Percentiles rank a stretch among this genome's conserved stretches.
Conservation (phyloP, 306 rosid genomes). For the Pyrus pyrifolia region DNA sequence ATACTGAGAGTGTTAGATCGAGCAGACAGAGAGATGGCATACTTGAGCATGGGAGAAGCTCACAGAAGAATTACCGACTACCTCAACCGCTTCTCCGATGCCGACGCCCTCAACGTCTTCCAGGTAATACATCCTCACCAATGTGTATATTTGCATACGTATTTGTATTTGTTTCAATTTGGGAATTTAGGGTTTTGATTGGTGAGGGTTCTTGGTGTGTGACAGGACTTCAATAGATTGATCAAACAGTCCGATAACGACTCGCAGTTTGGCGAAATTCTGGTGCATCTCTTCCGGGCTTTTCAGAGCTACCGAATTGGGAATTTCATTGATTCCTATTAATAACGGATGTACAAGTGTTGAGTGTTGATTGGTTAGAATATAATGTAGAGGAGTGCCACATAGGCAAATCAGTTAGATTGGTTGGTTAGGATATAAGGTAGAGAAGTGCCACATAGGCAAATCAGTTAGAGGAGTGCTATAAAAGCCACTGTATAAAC, state of each 20-base stretch:
- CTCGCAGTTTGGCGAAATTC: slow-evolving; percentile 54
- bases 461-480: too few relatives aligned
- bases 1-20: not conserved
- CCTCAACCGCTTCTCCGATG: slow-evolving; percentile 65
- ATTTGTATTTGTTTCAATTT: not conserved
- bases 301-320: slow-evolving; percentile 49
- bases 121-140: slow-evolving; percentile 21
- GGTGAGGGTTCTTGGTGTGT: not conserved
- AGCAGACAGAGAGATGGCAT: slow-evolving; percentile 39
- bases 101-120: slow-evolving; percentile 71
- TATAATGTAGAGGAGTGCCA: too few relatives aligned
- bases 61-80: slow-evolving; percentile 78
- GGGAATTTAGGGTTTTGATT: not conserved
- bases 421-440: too few relatives aligned
- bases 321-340: slow-evolving; percentile 56
- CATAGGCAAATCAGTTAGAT: too few relatives aligned
- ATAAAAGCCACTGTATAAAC: too few relatives aligned
- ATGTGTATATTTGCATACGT: not conserved
- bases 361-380: too few relatives aligned
- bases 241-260: slow-evolving; percentile 62
- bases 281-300: slow-evolving; percentile 66
- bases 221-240: slow-evolving; percentile 53
- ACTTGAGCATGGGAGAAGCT: slow-evolving; percentile 90
- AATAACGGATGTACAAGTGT: too few relatives aligned
- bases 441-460: too few relatives aligned